These are phyloP conservation scores for Fusarium denticulatum DNA, from an alignment of 2,329 filamentous ascomycete species.

Conservation along the genomic window DNA sequence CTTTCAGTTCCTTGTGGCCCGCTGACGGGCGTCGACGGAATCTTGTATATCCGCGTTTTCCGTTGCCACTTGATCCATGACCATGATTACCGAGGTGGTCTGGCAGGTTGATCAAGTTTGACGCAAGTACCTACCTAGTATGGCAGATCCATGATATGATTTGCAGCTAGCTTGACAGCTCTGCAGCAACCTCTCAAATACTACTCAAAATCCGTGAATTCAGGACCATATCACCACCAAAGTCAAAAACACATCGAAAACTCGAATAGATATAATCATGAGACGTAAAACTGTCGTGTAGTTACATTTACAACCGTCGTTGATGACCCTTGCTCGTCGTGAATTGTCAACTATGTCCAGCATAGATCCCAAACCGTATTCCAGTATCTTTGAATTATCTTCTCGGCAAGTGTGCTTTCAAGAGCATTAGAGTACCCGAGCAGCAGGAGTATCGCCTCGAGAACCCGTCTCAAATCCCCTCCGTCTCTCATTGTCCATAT, in stretches of 20 bases:
- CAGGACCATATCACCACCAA: neutral
- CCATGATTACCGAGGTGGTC: neutral
- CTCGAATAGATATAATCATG: constrained; percentile 19
- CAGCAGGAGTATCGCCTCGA: constrained; percentile 18
- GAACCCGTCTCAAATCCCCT: constrained; percentile 18
- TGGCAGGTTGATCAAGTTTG: neutral
- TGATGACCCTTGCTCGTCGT: constrained; percentile 13
- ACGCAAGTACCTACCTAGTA: neutral
- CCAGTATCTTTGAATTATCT: constrained; percentile 41
- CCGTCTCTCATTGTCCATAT: constrained; percentile 44
- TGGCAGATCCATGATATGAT: neutral
- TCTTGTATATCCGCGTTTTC: neutral
- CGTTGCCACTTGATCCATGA: constrained; percentile 20
- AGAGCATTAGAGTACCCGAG: neutral
- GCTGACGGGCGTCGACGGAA: constrained; percentile 1
- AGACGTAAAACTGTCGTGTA: constrained; percentile 33
- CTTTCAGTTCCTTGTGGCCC: constrained; percentile 1
- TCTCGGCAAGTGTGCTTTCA: constrained; percentile 13
- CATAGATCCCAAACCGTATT: constrained; percentile 32
- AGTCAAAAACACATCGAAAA: neutral
- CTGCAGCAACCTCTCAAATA: neutral
- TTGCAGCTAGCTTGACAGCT: neutral
- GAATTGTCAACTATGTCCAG: constrained; percentile 36
- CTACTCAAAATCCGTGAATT: neutral
- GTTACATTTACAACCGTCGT: constrained; percentile 22